phyloP scores from a whole-genome alignment of 2,329 filamentous ascomycete genomes.

The Fusarium verrucosum region DNA sequence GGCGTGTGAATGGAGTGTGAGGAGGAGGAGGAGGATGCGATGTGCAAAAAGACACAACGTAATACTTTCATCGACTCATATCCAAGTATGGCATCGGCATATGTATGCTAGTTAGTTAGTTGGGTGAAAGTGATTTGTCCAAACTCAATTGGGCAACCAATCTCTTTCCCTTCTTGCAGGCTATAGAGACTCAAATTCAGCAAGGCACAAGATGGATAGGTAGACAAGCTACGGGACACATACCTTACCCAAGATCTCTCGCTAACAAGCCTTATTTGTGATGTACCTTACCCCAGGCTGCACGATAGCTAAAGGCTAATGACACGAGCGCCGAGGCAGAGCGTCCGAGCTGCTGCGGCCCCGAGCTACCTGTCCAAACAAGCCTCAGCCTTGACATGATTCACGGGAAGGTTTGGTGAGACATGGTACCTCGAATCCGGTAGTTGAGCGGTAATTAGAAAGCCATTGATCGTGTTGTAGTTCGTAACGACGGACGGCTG shows the following conservation, averaged over 20 bases:
- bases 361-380: background rate
- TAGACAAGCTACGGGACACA: background rate
- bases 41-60: background rate
- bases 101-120: no score
- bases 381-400: constrained; percentile 17
- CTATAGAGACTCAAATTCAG: background rate
- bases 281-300: constrained; percentile 18
- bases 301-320: constrained; percentile 20
- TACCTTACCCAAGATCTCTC: background rate
- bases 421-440: constrained; percentile 27
- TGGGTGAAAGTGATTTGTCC: background rate
- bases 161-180: background rate
- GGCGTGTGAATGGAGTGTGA: constrained; percentile 5
- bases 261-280: constrained; percentile 21
- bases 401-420: constrained; percentile 17
- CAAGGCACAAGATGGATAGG: background rate
- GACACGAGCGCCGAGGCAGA: constrained; percentile 18
- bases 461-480: constrained; percentile 34
- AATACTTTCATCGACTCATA: constrained; percentile 6
- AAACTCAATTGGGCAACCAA: background rate
- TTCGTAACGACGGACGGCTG: constrained; percentile 22
- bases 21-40: background rate
- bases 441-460: constrained; percentile 32
- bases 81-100: background rate
- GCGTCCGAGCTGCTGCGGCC: constrained; percentile 15